These are phyloP conservation scores for Psophocarpus tetragonolobus DNA, from an alignment of 306 rosid species.

Conservation along the genomic window DNA sequence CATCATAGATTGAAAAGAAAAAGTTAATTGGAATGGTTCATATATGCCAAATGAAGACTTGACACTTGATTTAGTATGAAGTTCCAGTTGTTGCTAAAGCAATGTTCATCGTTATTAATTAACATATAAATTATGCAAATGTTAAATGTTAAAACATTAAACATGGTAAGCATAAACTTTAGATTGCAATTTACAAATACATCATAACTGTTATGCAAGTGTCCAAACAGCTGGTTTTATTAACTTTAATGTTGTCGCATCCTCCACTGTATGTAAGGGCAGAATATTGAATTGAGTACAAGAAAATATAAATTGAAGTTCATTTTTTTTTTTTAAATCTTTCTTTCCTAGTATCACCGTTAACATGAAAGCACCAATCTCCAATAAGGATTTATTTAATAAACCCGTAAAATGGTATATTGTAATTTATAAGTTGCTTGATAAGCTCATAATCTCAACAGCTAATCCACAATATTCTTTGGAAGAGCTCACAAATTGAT, in stretches of 20 bases:
- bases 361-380: background rate
- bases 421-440: background rate
- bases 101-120: background rate
- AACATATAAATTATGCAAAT: background rate
- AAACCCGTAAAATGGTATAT: background rate
- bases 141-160: no score
- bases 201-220: background rate
- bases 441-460: background rate
- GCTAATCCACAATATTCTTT: no score
- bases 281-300: background rate
- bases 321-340: background rate
- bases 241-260: background rate
- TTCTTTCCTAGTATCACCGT: background rate
- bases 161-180: background rate
- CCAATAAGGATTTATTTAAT: background rate
- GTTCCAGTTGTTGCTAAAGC: constrained; percentile 27
- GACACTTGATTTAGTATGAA: background rate
- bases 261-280: background rate
- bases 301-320: background rate
- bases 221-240: background rate
- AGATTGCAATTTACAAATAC: background rate
- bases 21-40: background rate
- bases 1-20: background rate
- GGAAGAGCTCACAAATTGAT: no score
- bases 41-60: background rate